phyloP scores from a whole-genome alignment of 768 basidiomycete species.

The Lyophyllum shimeji region DNA sequence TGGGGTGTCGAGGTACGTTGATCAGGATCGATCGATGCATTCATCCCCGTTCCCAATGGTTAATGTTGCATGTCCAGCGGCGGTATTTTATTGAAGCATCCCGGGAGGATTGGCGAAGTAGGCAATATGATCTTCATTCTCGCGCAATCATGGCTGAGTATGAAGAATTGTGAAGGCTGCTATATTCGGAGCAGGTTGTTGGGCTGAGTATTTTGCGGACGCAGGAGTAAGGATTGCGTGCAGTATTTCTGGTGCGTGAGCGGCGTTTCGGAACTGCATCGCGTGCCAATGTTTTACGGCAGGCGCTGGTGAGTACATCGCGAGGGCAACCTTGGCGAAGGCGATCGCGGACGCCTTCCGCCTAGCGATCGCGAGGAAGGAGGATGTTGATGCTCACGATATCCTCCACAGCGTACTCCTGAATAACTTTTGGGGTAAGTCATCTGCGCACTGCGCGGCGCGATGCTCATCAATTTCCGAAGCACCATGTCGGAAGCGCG shows the following conservation, averaged over 20 bases:
- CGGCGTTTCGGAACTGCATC: background rate
- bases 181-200: conserved; percentile 73
- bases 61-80: conserved; percentile 51
- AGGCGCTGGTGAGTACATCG: conserved; percentile 77
- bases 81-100: conserved; percentile 72
- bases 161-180: conserved; percentile 50
- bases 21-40: background rate
- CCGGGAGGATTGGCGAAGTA: conserved; percentile 79
- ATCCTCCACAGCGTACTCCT: conserved; percentile 45
- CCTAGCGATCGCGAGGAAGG: conserved; percentile 11
- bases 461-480: conserved; percentile 6
- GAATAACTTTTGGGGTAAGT: conserved; percentile 52
- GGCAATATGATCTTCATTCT: background rate
- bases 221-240: conserved; percentile 50
- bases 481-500: conserved; percentile 38
- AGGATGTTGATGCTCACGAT: conserved; percentile 54
- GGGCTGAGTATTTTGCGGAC: conserved; percentile 46
- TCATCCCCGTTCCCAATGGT: background rate
- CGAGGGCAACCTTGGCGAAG: conserved; percentile 54
- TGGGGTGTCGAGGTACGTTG: conserved; percentile 70
- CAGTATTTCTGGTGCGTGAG: conserved; percentile 60
- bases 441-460: background rate
- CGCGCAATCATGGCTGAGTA: background rate
- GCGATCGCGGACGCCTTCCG: conserved; percentile 47
- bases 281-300: background rate